Percentiles rank a stretch among this genome's conserved stretches.
These are phyloP conservation scores for Erythrobasidium yunnanense DNA, from an alignment of 768 basidiomycete genomes.

Conservation along the genomic window DNA sequence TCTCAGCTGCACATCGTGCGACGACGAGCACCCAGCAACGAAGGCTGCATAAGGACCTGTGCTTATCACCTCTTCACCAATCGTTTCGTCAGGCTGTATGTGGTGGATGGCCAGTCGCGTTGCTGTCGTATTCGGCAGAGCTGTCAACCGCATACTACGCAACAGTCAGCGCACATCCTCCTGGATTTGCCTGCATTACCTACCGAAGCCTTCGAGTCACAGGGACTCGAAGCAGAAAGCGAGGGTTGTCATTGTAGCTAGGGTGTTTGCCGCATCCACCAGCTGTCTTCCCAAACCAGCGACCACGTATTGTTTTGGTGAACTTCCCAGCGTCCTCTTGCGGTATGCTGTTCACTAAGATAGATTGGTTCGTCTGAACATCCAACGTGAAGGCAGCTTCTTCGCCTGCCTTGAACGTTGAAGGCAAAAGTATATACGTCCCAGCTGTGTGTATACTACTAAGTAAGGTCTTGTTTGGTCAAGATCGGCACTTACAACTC, in stretches of 20 bases:
- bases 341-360: neutral
- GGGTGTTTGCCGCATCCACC: neutral
- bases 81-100: neutral
- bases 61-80: neutral
- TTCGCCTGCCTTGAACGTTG: neutral
- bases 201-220: neutral
- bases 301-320: neutral
- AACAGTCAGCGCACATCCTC: too few species aligned
- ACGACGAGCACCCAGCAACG: neutral
- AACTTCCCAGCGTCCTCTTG: slow-evolving; percentile 5
- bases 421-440: neutral
- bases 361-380: neutral
- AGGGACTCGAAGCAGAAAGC: neutral
- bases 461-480: neutral
- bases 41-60: slow-evolving; percentile 7
- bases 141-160: neutral
- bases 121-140: too few species aligned
- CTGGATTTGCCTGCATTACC: too few species aligned
- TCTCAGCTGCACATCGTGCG: neutral
- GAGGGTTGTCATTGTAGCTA: neutral
- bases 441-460: neutral
- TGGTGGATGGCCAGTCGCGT: neutral
- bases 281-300: neutral
- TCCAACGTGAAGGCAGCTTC: neutral
- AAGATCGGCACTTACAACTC: neutral